Percentiles rank a stretch among this genome's conserved stretches.
phyloP scores from a whole-genome alignment of 2,329 filamentous ascomycete genomes.

The Aspergillus luchuensis region DNA sequence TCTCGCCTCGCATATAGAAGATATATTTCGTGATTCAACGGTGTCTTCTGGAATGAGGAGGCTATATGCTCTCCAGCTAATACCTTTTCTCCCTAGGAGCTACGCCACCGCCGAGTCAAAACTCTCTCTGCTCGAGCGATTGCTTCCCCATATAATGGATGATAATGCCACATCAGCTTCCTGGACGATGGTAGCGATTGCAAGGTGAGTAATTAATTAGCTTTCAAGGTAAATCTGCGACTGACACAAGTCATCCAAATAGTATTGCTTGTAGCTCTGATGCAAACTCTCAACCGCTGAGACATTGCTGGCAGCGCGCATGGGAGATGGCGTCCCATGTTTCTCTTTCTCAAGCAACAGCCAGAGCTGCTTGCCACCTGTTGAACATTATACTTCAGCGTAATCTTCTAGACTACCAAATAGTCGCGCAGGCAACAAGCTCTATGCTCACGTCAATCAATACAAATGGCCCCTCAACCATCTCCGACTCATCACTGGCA shows the following conservation, averaged over 20 bases:
- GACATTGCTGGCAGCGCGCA: conserved; percentile 65
- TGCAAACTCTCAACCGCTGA: conserved; percentile 46
- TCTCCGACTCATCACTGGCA: conserved; percentile 77
- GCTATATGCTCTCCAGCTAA: conserved; percentile 56
- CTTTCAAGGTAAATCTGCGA: neutral
- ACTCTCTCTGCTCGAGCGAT: conserved; percentile 57
- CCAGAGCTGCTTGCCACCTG: conserved; percentile 74
- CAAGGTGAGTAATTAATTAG: conserved; percentile 60
- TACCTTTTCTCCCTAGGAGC: conserved; percentile 55
- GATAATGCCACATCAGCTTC: conserved; percentile 68
- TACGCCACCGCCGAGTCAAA: conserved; percentile 56
- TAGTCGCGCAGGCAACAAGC: conserved; percentile 69
- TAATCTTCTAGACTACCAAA: conserved; percentile 67
- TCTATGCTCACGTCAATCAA: conserved; percentile 75
- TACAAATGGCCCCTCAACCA: conserved; percentile 73
- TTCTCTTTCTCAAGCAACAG: conserved; percentile 69
- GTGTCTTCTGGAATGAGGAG: conserved; percentile 43
- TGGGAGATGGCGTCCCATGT: conserved; percentile 76
- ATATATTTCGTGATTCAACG: conserved; percentile 39
- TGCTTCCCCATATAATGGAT: conserved; percentile 65
- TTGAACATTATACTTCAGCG: conserved; percentile 68
- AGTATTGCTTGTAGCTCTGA: conserved; percentile 37
- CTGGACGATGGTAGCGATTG: conserved; percentile 83
- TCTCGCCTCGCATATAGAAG: conserved; percentile 38
- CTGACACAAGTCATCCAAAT: conserved; percentile 16